These are phyloP conservation scores for Fraxinus quadrangulata DNA, from an alignment of 257 asterid genomes.

Conservation along the genomic window DNA sequence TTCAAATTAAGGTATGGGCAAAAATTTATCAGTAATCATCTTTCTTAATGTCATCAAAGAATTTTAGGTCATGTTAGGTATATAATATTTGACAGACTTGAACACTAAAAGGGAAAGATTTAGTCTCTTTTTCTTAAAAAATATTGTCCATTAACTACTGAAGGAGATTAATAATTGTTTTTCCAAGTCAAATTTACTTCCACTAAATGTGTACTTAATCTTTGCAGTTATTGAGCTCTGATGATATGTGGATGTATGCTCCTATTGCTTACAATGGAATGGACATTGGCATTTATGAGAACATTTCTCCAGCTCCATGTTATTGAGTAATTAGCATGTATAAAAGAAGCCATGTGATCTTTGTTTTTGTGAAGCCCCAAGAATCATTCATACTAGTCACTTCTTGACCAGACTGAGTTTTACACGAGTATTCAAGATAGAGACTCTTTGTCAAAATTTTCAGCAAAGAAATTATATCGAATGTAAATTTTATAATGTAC, in stretches of 20 bases:
- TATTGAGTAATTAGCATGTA: neutral
- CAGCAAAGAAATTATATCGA: neutral
- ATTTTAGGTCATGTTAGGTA: too few relatives aligned
- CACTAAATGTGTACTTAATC: neutral
- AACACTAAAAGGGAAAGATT: too few relatives aligned
- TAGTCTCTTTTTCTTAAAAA: too few relatives aligned
- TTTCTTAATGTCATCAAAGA: too few relatives aligned
- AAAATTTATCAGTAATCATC: neutral
- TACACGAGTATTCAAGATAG: neutral
- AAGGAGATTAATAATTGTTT: neutral
- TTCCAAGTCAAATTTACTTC: neutral
- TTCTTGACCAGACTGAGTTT: too few relatives aligned
- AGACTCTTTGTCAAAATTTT: neutral
- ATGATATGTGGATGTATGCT: conserved; percentile 93
- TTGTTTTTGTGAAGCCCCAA: neutral
- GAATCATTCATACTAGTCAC: neutral
- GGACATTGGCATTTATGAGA: conserved; percentile 62
- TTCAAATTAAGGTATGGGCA: conserved; percentile 72
- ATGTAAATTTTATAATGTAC: too few relatives aligned
- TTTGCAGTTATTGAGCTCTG: conserved; percentile 80
- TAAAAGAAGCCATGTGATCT: neutral
- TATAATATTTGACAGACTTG: too few relatives aligned
- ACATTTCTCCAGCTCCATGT: conserved; percentile 43
- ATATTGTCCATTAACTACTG: neutral
- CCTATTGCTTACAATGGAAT: conserved; percentile 87